phyloP scores from a whole-genome alignment of 2,329 filamentous ascomycete genomes.

The Pseudogymnoascus sp. region DNA sequence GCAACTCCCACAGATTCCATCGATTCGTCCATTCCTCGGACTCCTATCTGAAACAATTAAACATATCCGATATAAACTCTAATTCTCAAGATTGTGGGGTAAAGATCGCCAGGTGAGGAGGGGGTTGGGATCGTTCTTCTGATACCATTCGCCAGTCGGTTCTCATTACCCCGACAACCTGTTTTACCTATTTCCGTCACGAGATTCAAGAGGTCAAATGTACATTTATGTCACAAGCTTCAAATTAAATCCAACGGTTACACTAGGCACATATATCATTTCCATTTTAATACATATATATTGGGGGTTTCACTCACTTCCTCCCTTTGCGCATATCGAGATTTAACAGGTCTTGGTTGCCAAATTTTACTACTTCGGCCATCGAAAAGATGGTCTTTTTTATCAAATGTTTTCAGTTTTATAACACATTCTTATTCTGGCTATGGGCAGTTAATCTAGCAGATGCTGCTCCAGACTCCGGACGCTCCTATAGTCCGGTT shows the following conservation, averaged over 20 bases:
- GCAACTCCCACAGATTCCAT: not conserved
- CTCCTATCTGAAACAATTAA: not conserved
- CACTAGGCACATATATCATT: not conserved
- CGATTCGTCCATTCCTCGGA: not conserved
- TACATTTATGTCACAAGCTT: conserved; percentile 3
- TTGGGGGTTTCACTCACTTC: not conserved
- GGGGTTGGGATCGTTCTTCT: not conserved
- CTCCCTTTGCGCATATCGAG: not conserved
- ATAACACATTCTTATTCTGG: conserved; percentile 2
- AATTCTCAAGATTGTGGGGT: not conserved
- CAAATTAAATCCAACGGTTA: not conserved
- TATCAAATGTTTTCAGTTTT: conserved; percentile 2
- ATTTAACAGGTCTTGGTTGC: not conserved
- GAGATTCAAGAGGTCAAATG: conserved; percentile 6
- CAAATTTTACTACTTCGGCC: not conserved
- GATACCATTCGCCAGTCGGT: conserved; percentile 1
- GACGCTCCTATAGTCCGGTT: not conserved
- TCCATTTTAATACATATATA: not conserved
- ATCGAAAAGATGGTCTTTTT: not conserved
- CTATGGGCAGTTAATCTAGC: not conserved
- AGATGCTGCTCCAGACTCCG: not conserved
- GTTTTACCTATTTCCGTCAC: conserved; percentile 3
- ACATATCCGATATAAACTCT: not conserved
- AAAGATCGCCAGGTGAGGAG: not conserved
- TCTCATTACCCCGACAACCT: conserved; percentile 7